Percentiles rank a stretch among this genome's conserved stretches.
Evolutionary conservation across 164 flowering plant genomes (phyloP).

Genomic region (Taxillus chinensis): DNA sequence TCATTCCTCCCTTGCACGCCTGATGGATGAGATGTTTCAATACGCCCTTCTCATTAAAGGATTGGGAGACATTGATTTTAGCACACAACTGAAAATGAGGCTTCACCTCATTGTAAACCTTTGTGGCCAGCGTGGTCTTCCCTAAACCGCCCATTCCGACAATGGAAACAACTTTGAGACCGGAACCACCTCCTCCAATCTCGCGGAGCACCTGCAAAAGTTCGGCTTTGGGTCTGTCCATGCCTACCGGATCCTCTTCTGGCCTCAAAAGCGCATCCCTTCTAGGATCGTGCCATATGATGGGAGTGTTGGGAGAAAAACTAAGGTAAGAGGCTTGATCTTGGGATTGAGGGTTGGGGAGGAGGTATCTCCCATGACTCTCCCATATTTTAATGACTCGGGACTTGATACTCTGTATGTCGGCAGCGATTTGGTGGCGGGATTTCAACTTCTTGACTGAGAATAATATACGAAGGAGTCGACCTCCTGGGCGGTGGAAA

Average conservation of each 20-base stretch:
- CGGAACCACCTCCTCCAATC: slow-evolving; percentile 20
- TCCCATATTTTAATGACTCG: slow-evolving; percentile 19
- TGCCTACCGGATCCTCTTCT: slow-evolving; percentile 39
- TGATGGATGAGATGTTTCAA: too few species aligned
- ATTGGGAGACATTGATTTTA: too few species aligned
- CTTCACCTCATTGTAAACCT: background rate
- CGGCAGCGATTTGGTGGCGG: slow-evolving; percentile 13
- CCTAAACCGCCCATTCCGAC: slow-evolving; percentile 60
- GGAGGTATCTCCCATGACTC: slow-evolving; percentile 3
- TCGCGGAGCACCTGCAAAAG: slow-evolving; percentile 19
- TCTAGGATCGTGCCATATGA: slow-evolving; percentile 18
- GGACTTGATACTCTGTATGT: slow-evolving; percentile 17
- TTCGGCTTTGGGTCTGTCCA: slow-evolving; percentile 16
- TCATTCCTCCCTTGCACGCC: too few species aligned
- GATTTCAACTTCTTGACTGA: slow-evolving; percentile 10
- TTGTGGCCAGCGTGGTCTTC: slow-evolving; percentile 37
- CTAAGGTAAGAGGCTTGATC: slow-evolving; percentile 21
- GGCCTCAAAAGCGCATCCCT: slow-evolving; percentile 18
- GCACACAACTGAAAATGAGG: too few species aligned
- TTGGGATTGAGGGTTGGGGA: too few species aligned
- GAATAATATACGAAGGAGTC: slow-evolving; percentile 5
- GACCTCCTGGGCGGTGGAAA: background rate
- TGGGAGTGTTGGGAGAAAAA: background rate
- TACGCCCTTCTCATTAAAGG: too few species aligned
- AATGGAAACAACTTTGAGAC: slow-evolving; percentile 26